Conservation (phyloP, 805 yeast genomes). For the Ascoidea asiatica region DNA sequence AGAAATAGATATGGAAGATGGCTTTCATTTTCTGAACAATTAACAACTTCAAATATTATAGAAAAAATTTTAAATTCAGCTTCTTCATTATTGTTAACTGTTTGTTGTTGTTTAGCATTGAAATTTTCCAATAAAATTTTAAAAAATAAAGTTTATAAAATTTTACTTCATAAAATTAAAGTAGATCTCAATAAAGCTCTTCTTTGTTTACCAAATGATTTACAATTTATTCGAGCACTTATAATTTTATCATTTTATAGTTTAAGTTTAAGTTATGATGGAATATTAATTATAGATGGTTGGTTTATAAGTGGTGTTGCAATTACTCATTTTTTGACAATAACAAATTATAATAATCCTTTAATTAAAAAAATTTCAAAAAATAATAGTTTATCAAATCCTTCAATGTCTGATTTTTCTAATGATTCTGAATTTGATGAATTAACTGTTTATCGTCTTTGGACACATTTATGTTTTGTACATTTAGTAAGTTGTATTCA, state of each 20-base stretch:
- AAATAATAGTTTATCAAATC: not conserved
- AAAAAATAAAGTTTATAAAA: slow-evolving; percentile 19
- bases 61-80: slow-evolving; percentile 9
- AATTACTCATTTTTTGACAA: slow-evolving; percentile 30
- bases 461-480: slow-evolving; percentile 37
- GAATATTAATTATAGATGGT: slow-evolving; percentile 28
- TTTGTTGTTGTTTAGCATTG: slow-evolving; percentile 37
- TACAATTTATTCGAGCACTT: slow-evolving; percentile 38
- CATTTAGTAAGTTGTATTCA: slow-evolving; percentile 38
- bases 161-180: slow-evolving; percentile 24
- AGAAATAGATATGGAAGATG: slow-evolving; percentile 45
- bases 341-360: slow-evolving; percentile 15
- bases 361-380: not conserved
- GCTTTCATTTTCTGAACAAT: slow-evolving; percentile 39
- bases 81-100: slow-evolving; percentile 35
- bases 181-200: slow-evolving; percentile 26
- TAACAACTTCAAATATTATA: slow-evolving; percentile 25
- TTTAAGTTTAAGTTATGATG: slow-evolving; percentile 23
- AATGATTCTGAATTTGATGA: slow-evolving; percentile 26
- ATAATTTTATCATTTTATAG: slow-evolving; percentile 37
- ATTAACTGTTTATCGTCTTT: slow-evolving; percentile 34
- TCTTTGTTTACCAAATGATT: slow-evolving; percentile 18
- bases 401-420: slow-evolving; percentile 7
- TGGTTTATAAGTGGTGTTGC: slow-evolving; percentile 41
- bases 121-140: slow-evolving; percentile 23